Evolutionary conservation across 768 basidiomycete species (phyloP), one percentile per base, ranked within the genome.

Genomic region (Hortiboletus campestris): DNA sequence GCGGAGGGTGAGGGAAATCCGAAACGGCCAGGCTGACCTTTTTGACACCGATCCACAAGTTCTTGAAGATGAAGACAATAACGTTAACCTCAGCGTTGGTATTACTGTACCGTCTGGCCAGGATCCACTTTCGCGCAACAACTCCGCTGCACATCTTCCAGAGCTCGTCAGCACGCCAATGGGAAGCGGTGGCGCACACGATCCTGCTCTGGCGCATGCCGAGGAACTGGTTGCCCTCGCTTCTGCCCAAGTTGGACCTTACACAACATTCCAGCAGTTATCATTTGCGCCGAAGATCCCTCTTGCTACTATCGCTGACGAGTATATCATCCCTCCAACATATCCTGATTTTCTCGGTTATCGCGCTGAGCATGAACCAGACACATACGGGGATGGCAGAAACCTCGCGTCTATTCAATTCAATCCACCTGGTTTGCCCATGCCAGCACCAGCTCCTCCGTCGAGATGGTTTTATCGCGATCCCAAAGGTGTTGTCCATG

Each of bases 181-280:
- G 49, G 75, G 76, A 36, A 63, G 58, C 29, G 58, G 59, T 42
- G 61, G 53, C 9, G 61, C 61, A 4, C 66, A 68, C 11, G 77
- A 77, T 54, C 56, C 60, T 14, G 68, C 76, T 17, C 65, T 76
- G 19, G 70, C 79, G 4, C 79, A 81, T 16, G 72, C 82, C 1
- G 90, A 92, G 55, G 90, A 92, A 65, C 70, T 89, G 19, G 69
- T 85, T 3, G 77, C 86, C 13, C 74, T 89, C 9, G 83, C 86
- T 36, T 84, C 85, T 3, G 79, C 86, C 9, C 84, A 87, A 53
- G 84, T 85, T 72, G 89, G 90, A 19, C 84, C 91, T 31, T 96
- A 94, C 68, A 91, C 89, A 19, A 94, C 91, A 8, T 95, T 96
- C 75, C 94, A 94, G 66, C 93, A 96, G 73, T 75, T 96, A 16